Evolutionary conservation across 306 rosid species (phyloP).

Genomic region (Trifolium dubium): DNA sequence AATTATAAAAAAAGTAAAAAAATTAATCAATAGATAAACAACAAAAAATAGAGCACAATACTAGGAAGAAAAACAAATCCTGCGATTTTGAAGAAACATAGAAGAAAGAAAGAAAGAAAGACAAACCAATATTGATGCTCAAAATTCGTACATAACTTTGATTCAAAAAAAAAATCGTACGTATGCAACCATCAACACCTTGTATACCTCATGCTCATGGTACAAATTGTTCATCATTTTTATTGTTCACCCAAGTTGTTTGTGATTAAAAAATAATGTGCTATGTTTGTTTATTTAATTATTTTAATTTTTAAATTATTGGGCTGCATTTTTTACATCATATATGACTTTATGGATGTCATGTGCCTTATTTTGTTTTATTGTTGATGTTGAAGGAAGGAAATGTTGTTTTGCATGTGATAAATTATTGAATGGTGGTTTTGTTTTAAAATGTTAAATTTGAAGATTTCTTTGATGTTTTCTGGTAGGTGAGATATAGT

Average conservation of each 20-base stretch:
- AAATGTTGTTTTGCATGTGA: conserved; percentile 33
- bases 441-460: conserved; percentile 25
- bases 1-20: not conserved
- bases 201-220: conserved; percentile 48
- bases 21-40: not conserved
- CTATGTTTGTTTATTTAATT: conserved; percentile 31
- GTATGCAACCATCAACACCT: conserved; percentile 41
- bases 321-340: conserved; percentile 44
- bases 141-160: conserved; percentile 27
- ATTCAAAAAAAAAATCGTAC: conserved; percentile 11
- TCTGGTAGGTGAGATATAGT: conserved; percentile 35
- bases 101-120: conserved; percentile 23
- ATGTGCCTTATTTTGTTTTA: conserved; percentile 37
- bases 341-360: conserved; percentile 42
- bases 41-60: not conserved
- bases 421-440: conserved; percentile 33
- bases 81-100: conserved; percentile 45
- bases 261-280: conserved; percentile 43
- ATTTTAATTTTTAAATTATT: not conserved
- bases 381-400: conserved; percentile 12
- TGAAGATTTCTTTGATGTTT: conserved; percentile 18
- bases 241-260: conserved; percentile 36
- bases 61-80: conserved; percentile 37
- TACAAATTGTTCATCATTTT: conserved; percentile 42
- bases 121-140: conserved; percentile 34